A percentile compares a stretch with the other conserved stretches of the same genome.
Evolutionary conservation across 2,329 filamentous ascomycete species (phyloP).

Genomic region (Colletotrichum scovillei): DNA sequence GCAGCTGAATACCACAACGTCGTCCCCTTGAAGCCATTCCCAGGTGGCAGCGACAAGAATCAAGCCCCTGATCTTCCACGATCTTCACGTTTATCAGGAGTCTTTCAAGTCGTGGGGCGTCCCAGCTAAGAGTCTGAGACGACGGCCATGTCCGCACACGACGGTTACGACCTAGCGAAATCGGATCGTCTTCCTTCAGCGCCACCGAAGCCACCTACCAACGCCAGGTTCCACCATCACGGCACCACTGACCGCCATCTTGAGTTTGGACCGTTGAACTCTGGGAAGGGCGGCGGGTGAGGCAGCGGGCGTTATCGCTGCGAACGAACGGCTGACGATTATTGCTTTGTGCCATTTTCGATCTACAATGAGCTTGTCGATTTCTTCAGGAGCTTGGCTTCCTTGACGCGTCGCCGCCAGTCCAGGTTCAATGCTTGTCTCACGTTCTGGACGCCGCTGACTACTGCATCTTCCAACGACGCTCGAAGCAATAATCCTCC

Average conservation of each 20-base stretch:
- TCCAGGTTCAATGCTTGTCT: background rate
- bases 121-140: constrained; percentile 27
- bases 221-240: constrained; percentile 12
- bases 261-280: constrained; percentile 14
- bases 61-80: constrained; percentile 23
- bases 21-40: background rate
- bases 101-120: background rate
- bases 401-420: background rate
- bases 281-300: background rate
- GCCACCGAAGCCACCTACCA: background rate
- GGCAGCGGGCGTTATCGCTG: background rate
- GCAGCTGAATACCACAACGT: background rate
- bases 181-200: constrained; percentile 1
- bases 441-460: background rate
- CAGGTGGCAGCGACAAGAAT: background rate
- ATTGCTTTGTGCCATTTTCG: background rate
- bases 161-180: background rate
- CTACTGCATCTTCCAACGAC: background rate
- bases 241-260: background rate
- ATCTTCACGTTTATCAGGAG: constrained; percentile 11
- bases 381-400: constrained; percentile 3
- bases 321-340: background rate
- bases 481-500: no score
- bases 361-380: background rate
- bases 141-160: constrained; percentile 18